Evolutionary conservation across 2,329 filamentous ascomycete genomes (phyloP).

Genomic region (Colletotrichum musicola): DNA sequence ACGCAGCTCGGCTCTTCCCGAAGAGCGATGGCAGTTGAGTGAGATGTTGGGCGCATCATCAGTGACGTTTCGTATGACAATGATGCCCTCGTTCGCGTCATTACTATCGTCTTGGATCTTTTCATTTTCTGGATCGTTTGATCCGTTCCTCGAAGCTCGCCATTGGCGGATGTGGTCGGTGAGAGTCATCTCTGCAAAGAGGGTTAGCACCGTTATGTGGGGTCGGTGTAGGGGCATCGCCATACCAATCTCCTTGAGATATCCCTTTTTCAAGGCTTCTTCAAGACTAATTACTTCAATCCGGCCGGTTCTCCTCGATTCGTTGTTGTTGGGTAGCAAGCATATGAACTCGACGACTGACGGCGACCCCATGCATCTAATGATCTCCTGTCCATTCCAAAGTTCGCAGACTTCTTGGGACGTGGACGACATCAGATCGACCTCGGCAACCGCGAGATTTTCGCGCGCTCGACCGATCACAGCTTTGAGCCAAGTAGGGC

Average conservation of each 20-base stretch:
- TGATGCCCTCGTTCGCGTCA: not conserved
- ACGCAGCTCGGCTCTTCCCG: not conserved
- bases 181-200: not conserved
- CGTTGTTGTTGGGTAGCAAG: not conserved
- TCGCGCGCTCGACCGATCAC: slow-evolving; percentile 56
- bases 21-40: not conserved
- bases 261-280: not conserved
- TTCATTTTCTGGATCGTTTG: not conserved
- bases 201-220: no score
- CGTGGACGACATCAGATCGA: slow-evolving; percentile 56
- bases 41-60: slow-evolving; percentile 1
- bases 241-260: no score
- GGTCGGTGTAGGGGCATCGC: no score
- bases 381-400: slow-evolving; percentile 41
- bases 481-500: slow-evolving; percentile 47
- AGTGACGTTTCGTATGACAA: not conserved
- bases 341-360: not conserved
- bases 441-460: slow-evolving; percentile 48
- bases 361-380: not conserved
- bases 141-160: not conserved
- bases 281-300: not conserved
- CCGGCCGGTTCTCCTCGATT: no score
- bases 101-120: not conserved
- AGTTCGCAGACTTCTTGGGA: slow-evolving; percentile 55
- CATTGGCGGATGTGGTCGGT: not conserved